These are phyloP conservation scores for Angomonas desouzai DNA, from an alignment of 208 protist species.

Conservation along the genomic window DNA sequence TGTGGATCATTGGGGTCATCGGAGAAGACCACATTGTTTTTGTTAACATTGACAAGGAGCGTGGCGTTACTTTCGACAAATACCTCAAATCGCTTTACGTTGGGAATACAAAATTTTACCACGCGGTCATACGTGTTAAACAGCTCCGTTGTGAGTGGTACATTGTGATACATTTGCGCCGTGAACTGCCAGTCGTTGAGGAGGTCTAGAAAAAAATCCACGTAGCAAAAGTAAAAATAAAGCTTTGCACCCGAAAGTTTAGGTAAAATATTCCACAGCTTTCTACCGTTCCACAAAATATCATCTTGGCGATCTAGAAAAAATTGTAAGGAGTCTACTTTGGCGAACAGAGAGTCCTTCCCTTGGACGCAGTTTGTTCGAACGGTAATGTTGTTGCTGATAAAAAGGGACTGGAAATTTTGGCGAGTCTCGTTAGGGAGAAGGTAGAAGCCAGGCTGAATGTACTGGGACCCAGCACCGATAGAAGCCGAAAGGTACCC, in stretches of 20 bases:
- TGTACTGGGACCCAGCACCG: slow-evolving; percentile 72
- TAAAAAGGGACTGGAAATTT: slow-evolving; percentile 55
- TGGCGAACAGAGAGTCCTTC: slow-evolving; percentile 41
- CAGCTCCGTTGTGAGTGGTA: slow-evolving; percentile 62
- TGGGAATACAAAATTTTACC: slow-evolving; percentile 73
- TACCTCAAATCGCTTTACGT: slow-evolving; percentile 76
- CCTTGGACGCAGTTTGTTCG: slow-evolving; percentile 71
- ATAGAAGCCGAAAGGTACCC: slow-evolving; percentile 55
- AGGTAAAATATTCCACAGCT: slow-evolving; percentile 69
- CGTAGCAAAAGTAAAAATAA: slow-evolving; percentile 78
- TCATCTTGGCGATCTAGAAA: slow-evolving; percentile 75
- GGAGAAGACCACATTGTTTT: slow-evolving; percentile 74
- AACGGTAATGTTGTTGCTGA: slow-evolving; percentile 52
- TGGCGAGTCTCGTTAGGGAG: slow-evolving; percentile 68
- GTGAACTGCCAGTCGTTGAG: slow-evolving; percentile 84
- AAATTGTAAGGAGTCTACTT: slow-evolving; percentile 59
- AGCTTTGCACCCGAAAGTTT: slow-evolving; percentile 50
- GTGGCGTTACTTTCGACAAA: slow-evolving; percentile 38
- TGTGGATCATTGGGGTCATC: slow-evolving; percentile 61
- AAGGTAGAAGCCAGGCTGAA: slow-evolving; percentile 68
- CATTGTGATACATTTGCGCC: slow-evolving; percentile 77
- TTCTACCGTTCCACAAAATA: slow-evolving; percentile 66
- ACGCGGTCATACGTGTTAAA: slow-evolving; percentile 73
- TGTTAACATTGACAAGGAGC: slow-evolving; percentile 74
- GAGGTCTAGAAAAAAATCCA: slow-evolving; percentile 80